Conservation (phyloP, 2,329 filamentous ascomycete species). For the Ascochyta viciae-villosae region DNA sequence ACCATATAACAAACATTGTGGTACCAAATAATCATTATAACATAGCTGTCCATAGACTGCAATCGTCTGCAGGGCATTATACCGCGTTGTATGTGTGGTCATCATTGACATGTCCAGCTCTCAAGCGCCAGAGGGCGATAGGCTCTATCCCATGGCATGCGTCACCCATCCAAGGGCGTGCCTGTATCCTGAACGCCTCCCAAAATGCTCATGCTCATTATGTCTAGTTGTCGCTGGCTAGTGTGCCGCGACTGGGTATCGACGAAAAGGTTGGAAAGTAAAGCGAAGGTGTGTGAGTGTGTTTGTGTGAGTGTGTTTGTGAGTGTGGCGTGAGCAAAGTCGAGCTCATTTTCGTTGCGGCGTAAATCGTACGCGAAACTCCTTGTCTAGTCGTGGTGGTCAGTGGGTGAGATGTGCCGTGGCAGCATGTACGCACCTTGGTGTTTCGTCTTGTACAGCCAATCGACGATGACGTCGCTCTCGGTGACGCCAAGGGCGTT, state of each 20-base stretch:
- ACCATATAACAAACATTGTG: background rate
- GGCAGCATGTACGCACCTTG: conserved; percentile 54
- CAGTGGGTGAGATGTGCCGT: background rate
- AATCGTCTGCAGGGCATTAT: conserved; percentile 5
- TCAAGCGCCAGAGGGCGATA: background rate
- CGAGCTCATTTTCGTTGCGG: conserved; percentile 44
- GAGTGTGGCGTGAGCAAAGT: conserved; percentile 18
- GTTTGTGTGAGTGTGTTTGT: background rate
- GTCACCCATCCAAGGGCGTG: conserved; percentile 13
- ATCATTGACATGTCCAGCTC: conserved; percentile 11
- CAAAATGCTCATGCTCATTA: conserved; percentile 36
- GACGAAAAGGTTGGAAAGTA: conserved; percentile 41
- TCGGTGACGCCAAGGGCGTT: conserved; percentile 80
- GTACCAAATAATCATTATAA: conserved; percentile 12
- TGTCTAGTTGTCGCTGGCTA: conserved; percentile 32
- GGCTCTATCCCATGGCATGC: conserved; percentile 10
- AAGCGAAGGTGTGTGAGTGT: conserved; percentile 20
- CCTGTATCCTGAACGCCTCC: conserved; percentile 34
- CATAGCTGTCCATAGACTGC: background rate
- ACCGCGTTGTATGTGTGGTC: conserved; percentile 11
- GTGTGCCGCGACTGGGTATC: conserved; percentile 42
- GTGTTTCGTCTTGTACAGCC: conserved; percentile 73
- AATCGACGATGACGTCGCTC: conserved; percentile 81
- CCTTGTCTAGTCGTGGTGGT: conserved; percentile 50
- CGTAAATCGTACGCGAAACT: conserved; percentile 55